These are phyloP conservation scores for Boletellus dicymbophilus DNA, from an alignment of 1,284 basidiomycete genomes.

Conservation along the genomic window DNA sequence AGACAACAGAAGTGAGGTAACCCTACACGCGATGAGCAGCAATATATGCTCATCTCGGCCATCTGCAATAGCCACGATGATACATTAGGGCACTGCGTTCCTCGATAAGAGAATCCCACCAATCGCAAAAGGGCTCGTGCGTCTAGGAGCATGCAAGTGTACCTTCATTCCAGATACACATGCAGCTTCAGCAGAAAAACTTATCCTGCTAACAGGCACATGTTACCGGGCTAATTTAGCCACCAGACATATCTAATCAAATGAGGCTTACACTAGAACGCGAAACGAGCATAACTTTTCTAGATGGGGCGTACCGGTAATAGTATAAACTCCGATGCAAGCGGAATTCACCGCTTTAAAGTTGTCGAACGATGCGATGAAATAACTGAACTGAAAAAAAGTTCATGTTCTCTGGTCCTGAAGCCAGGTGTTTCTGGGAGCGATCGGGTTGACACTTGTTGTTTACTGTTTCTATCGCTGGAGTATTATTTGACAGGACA, in stretches of 20 bases:
- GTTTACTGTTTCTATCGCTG: too few species aligned
- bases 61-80: not conserved
- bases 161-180: constrained; percentile 15
- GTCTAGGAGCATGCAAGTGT: constrained; percentile 6
- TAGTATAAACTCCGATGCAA: not conserved
- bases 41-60: constrained; percentile 4
- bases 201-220: not conserved
- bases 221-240: constrained; percentile 24
- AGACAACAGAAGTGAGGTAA: constrained; percentile 1
- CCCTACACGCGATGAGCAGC: constrained; percentile 1
- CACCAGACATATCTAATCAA: constrained; percentile 7
- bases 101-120: constrained; percentile 18
- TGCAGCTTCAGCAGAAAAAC: too few species aligned
- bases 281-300: not conserved
- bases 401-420: too few species aligned
- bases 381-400: not conserved
- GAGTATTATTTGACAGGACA: too few species aligned
- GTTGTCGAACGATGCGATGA: constrained; percentile 3
- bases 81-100: constrained; percentile 3
- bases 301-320: not conserved
- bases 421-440: too few species aligned
- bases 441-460: too few species aligned
- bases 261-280: not conserved
- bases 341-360: constrained; percentile 5
- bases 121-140: constrained; percentile 29